Conservation (phyloP, 73 alveolate species). For the Symbiodinium pilosum region DNA sequence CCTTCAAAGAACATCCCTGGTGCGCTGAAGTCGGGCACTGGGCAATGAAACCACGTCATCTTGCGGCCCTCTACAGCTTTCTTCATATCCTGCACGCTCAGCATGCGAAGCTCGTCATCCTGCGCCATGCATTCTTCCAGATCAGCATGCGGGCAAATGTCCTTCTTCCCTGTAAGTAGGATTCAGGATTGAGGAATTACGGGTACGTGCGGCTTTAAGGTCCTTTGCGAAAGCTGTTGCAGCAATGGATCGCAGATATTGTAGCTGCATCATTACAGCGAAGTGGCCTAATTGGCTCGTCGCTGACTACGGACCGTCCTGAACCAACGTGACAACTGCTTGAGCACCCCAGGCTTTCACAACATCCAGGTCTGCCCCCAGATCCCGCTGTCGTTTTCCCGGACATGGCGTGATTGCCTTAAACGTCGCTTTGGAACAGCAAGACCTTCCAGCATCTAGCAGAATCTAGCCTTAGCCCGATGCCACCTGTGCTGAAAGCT, state of each 20-base stretch:
- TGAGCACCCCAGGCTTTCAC: conserved; percentile 66
- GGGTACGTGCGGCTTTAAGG: too few relatives aligned
- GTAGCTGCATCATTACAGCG: too few relatives aligned
- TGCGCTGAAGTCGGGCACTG: conserved; percentile 65
- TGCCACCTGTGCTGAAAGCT: background rate
- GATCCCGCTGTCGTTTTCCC: conserved; percentile 74
- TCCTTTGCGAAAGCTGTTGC: too few relatives aligned
- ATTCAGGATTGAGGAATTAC: too few relatives aligned
- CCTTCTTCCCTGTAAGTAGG: too few relatives aligned
- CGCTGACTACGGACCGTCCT: background rate
- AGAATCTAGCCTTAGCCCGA: background rate
- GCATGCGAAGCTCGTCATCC: conserved; percentile 53
- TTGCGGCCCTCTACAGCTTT: background rate
- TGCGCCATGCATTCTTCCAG: background rate
- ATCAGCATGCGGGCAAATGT: background rate
- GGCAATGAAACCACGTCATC: conserved; percentile 84
- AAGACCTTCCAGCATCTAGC: background rate
- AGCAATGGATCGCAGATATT: too few relatives aligned
- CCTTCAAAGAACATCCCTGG: conserved; percentile 79
- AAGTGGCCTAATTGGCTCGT: too few relatives aligned
- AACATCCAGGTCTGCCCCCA: conserved; percentile 47
- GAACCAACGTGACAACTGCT: conserved; percentile 74
- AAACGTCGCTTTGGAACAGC: background rate
- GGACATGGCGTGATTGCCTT: conserved; percentile 86
- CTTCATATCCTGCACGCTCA: conserved; percentile 20